phyloP scores from a whole-genome alignment of 352 stramenopile species.

The Globisporangium camurandrum region DNA sequence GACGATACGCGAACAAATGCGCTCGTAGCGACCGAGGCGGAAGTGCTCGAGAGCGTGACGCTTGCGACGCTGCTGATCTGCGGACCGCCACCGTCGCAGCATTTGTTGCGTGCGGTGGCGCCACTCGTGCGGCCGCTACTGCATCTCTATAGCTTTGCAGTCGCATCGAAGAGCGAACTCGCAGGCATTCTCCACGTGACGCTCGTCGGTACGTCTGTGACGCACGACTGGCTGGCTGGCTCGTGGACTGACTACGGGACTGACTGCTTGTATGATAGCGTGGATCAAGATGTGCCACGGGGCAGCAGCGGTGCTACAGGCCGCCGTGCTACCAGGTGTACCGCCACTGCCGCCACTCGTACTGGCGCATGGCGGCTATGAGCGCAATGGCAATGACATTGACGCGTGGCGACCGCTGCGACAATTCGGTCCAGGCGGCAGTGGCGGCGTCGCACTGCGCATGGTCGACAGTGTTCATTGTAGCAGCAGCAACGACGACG shows the following conservation, averaged over 20 bases:
- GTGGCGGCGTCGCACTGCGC: conserved; percentile 45
- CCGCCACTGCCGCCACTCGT: conserved; percentile 27
- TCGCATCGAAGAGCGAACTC: conserved; percentile 58
- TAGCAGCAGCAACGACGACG: neutral
- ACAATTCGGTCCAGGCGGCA: conserved; percentile 56
- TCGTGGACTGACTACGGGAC: neutral
- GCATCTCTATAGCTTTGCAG: conserved; percentile 67
- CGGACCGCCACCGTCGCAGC: conserved; percentile 51
- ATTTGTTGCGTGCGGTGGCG: conserved; percentile 33
- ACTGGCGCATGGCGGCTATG: conserved; percentile 19
- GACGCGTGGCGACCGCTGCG: conserved; percentile 27
- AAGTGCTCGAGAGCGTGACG: conserved; percentile 42
- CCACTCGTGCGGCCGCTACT: conserved; percentile 52
- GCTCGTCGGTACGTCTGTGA: conserved; percentile 27
- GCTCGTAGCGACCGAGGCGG: conserved; percentile 26
- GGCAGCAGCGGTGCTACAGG: conserved; percentile 38
- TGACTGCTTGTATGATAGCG: conserved; percentile 8
- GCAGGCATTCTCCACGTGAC: conserved; percentile 37
- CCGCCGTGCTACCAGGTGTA: conserved; percentile 40
- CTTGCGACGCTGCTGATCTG: conserved; percentile 55
- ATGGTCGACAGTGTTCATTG: conserved; percentile 4
- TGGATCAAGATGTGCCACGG: conserved; percentile 23
- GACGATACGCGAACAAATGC: conserved; percentile 20
- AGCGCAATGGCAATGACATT: conserved; percentile 15
- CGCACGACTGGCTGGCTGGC: neutral